Percentiles rank a stretch among this genome's conserved stretches.
Evolutionary conservation across 495 filamentous ascomycete species (phyloP).

Genomic region (Xylaria castorea): DNA sequence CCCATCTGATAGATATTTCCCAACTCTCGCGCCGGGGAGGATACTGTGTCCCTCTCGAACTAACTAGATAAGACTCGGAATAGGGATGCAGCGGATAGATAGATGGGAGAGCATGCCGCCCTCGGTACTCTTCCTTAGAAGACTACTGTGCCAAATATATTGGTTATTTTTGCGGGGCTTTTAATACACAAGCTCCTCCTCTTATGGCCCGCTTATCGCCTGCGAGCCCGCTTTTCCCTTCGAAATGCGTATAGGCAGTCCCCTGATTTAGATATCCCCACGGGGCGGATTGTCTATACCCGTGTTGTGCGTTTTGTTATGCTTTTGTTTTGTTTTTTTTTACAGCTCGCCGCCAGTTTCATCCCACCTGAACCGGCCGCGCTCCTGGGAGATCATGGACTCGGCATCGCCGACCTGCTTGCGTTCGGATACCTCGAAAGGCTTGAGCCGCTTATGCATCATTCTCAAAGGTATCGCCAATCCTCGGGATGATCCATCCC

Average conservation of each 20-base stretch:
- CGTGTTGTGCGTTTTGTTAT: constrained; percentile 1
- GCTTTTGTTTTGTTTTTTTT: neutral
- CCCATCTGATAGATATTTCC: neutral
- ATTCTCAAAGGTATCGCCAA: constrained; percentile 75
- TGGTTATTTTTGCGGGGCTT: neutral
- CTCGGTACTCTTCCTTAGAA: neutral
- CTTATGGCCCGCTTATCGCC: neutral
- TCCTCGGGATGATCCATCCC: constrained; percentile 80
- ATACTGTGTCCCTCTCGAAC: neutral
- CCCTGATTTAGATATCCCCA: neutral
- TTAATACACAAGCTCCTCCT: neutral
- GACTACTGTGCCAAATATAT: neutral
- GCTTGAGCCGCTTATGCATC: constrained; percentile 65
- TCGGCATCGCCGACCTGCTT: constrained; percentile 88
- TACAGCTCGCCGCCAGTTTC: constrained; percentile 33
- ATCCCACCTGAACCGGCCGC: constrained; percentile 27
- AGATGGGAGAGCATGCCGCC: neutral
- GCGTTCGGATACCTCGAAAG: constrained; percentile 75
- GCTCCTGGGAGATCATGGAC: constrained; percentile 62
- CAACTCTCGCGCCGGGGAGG: neutral
- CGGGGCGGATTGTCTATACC: constrained; percentile 6
- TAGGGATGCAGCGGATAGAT: neutral
- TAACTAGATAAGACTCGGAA: neutral
- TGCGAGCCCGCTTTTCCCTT: neutral
- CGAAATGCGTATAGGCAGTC: neutral